Evolutionary conservation across 1,284 basidiomycete genomes (phyloP), one percentile per base, ranked within the genome.

Genomic region (Fistulina hepatica): DNA sequence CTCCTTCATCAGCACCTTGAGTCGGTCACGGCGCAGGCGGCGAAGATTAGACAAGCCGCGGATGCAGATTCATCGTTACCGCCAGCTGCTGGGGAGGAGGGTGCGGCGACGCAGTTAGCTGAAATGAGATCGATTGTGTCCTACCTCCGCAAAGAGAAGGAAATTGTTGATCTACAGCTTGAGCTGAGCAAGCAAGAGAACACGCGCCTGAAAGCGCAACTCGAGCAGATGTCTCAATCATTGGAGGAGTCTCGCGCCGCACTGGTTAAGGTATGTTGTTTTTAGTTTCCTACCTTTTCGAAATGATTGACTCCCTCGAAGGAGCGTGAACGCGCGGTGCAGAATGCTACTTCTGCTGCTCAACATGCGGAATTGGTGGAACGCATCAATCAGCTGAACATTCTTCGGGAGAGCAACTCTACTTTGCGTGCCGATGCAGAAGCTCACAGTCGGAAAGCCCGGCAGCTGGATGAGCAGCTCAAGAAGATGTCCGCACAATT

Each of bases 141-240:
- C 2, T 91, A 85, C 57, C 62, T 93, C 22, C 75, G 89, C 20
- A 84, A 83, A 50, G 89, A 93, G 63, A 91, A 92, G 60, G 86
- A 92, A 53, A 86, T 92, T 39, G 80, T 85, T 27, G 88, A 92
- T 46, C 69, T 92, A 24, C 85, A 93, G 50, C 69, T 89, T 30
- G 84, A 92, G 50, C 70, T 93, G 37, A 72, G 75, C 62, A 88
- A 86, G 60, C 84, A 91, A 53, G 89, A 93, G 59, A 83, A 71
- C 45, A 61, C 74, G 6, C 74, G 89, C 2, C 59, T 90, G 34
- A 85, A 82, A 57, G 64, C 72, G 19, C 81, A 89, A 51, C 69
- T 86, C 19, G 84, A 89, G 11, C 78, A 83, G 48, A 57, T 88
- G 34, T 68, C 68, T 19, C 74, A 79, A 44, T 74, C 63, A 27